Evolutionary conservation across 345 rosid genomes (phyloP).

Genomic region (Citrus glauca): DNA sequence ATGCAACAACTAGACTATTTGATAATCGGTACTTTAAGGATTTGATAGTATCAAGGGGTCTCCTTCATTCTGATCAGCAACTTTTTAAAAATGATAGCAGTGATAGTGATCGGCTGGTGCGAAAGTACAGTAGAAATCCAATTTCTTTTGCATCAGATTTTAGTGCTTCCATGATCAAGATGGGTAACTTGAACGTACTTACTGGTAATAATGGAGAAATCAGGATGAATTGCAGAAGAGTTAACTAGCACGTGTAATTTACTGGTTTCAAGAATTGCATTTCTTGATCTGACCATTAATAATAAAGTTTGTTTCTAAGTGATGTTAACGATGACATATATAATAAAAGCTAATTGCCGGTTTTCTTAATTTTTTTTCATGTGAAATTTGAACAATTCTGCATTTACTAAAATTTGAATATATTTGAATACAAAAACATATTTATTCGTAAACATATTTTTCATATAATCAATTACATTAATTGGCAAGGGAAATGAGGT

Average conservation of each 20-base stretch:
- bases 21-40: slow-evolving; percentile 36
- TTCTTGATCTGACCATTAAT: background rate
- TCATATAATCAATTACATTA: no score
- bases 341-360: no score
- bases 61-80: slow-evolving; percentile 50
- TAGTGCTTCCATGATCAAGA: slow-evolving; percentile 38
- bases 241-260: slow-evolving; percentile 7
- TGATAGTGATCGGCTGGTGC: slow-evolving; percentile 29
- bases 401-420: no score
- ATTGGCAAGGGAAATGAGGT: no score
- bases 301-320: background rate
- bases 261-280: background rate
- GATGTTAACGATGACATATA: background rate
- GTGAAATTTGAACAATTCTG: no score
- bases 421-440: no score
- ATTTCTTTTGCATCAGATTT: slow-evolving; percentile 29
- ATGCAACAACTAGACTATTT: slow-evolving; percentile 29
- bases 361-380: no score
- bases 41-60: slow-evolving; percentile 28
- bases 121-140: slow-evolving; percentile 16
- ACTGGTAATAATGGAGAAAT: slow-evolving; percentile 41
- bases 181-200: slow-evolving; percentile 44
- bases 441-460: no score
- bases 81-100: slow-evolving; percentile 29
- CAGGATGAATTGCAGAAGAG: slow-evolving; percentile 38